Base-by-base conservation (phyloP, 2,329 filamentous ascomycete species). In the Neofusicoccum laricinum region DNA sequence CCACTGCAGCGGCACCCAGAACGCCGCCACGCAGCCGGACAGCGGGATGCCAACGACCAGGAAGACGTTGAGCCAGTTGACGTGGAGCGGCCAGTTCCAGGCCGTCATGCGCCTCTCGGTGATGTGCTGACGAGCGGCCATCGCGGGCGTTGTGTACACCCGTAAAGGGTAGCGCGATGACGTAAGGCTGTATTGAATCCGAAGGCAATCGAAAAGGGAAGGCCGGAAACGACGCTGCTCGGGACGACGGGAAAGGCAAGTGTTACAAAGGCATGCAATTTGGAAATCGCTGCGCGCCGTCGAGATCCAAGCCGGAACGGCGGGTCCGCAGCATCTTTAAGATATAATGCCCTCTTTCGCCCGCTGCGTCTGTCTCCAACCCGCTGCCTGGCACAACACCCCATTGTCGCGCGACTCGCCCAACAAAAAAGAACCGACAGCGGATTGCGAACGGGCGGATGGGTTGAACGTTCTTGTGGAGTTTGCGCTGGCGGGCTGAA, bases 61-160 rank as follows among this genome's bases (percentile, higher is more conserved):
- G 67, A 84, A 85, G 67, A 91, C 88, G 78, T 96, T 97, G 69
- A 97, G 85, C 92, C 93, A 97, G 85, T 96, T 93, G 82, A 97
- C 85, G 76, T 97, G 93, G 81, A 93, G 90, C 81, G 93, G 88
- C 91, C 91, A 95, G 82, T 96, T 97, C 72, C 84, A 81, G 78
- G 83, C 85, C 66, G 91, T 96, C 71, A 96, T 89, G 65, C 90
- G 90, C 68, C 86, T 86, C 68, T 96, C 92, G 68, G 91, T 88
- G 79, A 96, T 95, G 79, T 96, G 92, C 48, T 48, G 61, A 1
- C 41, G 49, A n/a, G 55, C 19, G n/a, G 61, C 62, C 62, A 64
- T 64, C 7, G 32, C 40, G 17, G 51, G 14, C 3, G 32, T 8
- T 57, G 25, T 7, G 25, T 30, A 7, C 17, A 43, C 51, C 51